Evolutionary conservation across 306 rosid species (phyloP).

Genomic region (Dalbergia cochinchinensis): DNA sequence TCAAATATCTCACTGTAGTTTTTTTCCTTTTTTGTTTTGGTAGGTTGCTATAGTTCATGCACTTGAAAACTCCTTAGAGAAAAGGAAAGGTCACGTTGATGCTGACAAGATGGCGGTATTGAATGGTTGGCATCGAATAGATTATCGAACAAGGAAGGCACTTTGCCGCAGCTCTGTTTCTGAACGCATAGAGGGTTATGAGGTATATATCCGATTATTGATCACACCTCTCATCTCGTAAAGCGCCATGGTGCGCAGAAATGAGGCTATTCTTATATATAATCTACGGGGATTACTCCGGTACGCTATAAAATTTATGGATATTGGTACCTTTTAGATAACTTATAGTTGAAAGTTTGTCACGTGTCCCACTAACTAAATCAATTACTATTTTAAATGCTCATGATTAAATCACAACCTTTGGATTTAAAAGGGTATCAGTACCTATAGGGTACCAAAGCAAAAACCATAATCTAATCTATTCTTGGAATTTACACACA

Average conservation of each 20-base stretch:
- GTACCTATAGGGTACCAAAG: no score
- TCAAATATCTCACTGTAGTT: constrained; percentile 28
- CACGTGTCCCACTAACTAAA: no score
- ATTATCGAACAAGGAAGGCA: constrained; percentile 86
- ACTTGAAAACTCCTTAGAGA: constrained; percentile 54
- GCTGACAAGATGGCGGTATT: constrained; percentile 60
- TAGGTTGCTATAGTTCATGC: constrained; percentile 77
- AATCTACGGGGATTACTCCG: no score
- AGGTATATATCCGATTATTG: constrained; percentile 60
- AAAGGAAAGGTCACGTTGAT: constrained; percentile 68
- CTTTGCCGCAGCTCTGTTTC: constrained; percentile 79
- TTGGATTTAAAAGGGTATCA: no score
- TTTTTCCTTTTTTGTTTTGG: constrained; percentile 28
- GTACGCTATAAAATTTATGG: no score
- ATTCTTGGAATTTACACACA: neutral
- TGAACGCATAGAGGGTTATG: constrained; percentile 81
- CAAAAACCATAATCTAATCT: no score
- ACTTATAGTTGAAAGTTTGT: no score
- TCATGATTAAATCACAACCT: no score
- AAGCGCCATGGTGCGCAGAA: neutral
- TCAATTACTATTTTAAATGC: no score
- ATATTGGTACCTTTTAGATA: no score
- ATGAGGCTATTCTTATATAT: constrained; percentile 30
- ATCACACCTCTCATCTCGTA: neutral
- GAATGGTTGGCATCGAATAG: constrained; percentile 64